Evolutionary conservation across 2,329 filamentous ascomycete species (phyloP).

Genomic region (Aureobasidium sp.): DNA sequence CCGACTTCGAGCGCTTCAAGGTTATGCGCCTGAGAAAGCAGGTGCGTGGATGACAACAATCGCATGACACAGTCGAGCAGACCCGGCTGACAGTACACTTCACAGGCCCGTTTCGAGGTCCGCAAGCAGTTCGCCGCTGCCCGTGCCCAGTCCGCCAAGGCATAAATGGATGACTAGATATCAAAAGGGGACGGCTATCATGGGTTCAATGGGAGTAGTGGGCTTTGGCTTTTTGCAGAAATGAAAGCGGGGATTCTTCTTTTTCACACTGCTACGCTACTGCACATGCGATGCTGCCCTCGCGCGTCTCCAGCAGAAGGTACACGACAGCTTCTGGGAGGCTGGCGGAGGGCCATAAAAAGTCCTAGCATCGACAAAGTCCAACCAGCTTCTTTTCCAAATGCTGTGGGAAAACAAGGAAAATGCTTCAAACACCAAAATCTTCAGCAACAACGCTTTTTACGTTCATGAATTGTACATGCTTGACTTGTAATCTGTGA

Average conservation of each 20-base stretch:
- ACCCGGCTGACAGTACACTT: background rate
- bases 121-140: constrained; percentile 94
- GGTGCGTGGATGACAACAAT: constrained; percentile 47
- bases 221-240: constrained; percentile 14
- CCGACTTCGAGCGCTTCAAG: constrained; percentile 99
- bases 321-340: constrained; percentile 8
- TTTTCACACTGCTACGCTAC: constrained; percentile 11
- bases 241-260: constrained; percentile 13
- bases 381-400: constrained; percentile 8
- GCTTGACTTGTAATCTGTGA: constrained; percentile 4
- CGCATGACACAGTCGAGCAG: background rate
- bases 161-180: constrained; percentile 24
- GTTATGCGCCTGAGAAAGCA: constrained; percentile 99
- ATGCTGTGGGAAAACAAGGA: constrained; percentile 13
- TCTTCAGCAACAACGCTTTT: constrained; percentile 14
- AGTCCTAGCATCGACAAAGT: constrained; percentile 15
- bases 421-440: constrained; percentile 16
- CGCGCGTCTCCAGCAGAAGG: constrained; percentile 10
- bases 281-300: constrained; percentile 3
- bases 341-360: constrained; percentile 8
- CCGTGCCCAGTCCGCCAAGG: constrained; percentile 66
- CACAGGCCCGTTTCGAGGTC: constrained; percentile 81
- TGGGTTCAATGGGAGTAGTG: constrained; percentile 15
- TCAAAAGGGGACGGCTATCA: constrained; percentile 12
- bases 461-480: constrained; percentile 12